Base-by-base conservation (phyloP, 1,284 basidiomycete genomes). In the Takashimella tepidaria region DNA sequence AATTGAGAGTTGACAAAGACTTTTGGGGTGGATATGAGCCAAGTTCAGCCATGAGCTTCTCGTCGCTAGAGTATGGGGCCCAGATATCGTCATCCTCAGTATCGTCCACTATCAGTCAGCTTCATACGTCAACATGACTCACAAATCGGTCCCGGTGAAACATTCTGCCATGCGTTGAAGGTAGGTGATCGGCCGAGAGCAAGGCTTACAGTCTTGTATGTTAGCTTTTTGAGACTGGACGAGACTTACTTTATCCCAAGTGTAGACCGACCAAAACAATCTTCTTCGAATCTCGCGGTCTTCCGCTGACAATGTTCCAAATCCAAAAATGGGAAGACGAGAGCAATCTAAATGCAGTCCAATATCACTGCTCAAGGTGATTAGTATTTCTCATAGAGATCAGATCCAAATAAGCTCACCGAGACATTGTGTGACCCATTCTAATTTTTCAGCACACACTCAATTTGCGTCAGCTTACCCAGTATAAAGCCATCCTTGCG, bases 191-290 rank as follows among this genome's bases (percentile, higher is more conserved):
- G 21, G 25, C 57, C 57, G 20, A 58, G 26, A 22, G 54, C 49
- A 8, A 58, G 50, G 37, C 50, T 52, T 37, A 58, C 51, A 22
- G 51, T 54, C 55, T 57, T 23, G 27, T 22, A 22, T n/a, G 24
- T 13, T 4, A 22, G 2, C 2, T 22, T 13, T 3, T 4, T 5
- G 12, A 19, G 23, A 27, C 48, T n/a, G n/a, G n/a, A n/a, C n/a
- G n/a, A n/a, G n/a, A n/a, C n/a, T 43, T 41, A 58, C 57, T 47
- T 58, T 58, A 26, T 58, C 57, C 57, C 57, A 58, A 3, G 53
- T 58, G 27, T 44, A 58, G 1, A 54, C 52, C 13, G 57, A 53
- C 57, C 57, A 58, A 44, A 58, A 58, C 13, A 58, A 41, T 12
- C 57, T 50, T 22, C 57, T 45, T 11, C 57, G 45, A 20, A 58